These are phyloP conservation scores for Sphagnurus paluster DNA, from an alignment of 1,284 basidiomycete genomes.

Conservation along the genomic window DNA sequence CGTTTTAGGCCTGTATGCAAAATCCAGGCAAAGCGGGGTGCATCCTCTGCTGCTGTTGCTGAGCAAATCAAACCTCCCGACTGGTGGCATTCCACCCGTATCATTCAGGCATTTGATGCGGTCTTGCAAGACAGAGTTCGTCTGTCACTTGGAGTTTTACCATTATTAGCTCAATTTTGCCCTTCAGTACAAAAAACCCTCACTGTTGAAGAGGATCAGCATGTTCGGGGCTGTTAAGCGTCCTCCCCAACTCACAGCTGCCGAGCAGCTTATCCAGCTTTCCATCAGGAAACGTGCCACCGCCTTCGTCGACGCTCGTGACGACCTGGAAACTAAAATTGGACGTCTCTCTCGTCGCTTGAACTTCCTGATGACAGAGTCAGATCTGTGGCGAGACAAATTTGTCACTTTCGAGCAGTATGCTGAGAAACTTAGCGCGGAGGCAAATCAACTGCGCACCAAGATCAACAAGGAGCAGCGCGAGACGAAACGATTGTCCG, in stretches of 20 bases:
- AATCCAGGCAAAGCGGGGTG: conserved; percentile 79
- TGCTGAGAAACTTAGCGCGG: conserved; percentile 85
- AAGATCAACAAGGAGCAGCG: conserved; percentile 89
- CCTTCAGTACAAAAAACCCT: conserved; percentile 81
- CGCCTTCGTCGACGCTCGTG: conserved; percentile 90
- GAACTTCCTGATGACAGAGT: conserved; percentile 91
- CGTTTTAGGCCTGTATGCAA: conserved; percentile 83
- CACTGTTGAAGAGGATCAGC: conserved; percentile 83
- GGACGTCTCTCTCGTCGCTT: conserved; percentile 78
- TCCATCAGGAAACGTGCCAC: conserved; percentile 88
- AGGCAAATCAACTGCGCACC: conserved; percentile 76
- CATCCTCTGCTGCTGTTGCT: conserved; percentile 76
- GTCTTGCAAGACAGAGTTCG: conserved; percentile 85
- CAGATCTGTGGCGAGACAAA: conserved; percentile 87
- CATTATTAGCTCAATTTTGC: conserved; percentile 20
- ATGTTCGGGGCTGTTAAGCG: conserved; percentile 71
- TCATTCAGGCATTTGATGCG: conserved; percentile 87
- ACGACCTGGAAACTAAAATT: conserved; percentile 89
- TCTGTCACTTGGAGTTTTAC: not conserved
- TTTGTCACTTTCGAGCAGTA: conserved; percentile 91
- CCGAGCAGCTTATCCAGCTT: conserved; percentile 81
- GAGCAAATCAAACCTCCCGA: conserved; percentile 85
- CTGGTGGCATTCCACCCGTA: conserved; percentile 91
- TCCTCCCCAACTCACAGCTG: conserved; percentile 71
- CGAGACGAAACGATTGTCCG: conserved; percentile 80